Evolutionary conservation across 1,139 yeast species (phyloP), one percentile per base, ranked within the genome.

Genomic region (Protomyces inouyei): DNA sequence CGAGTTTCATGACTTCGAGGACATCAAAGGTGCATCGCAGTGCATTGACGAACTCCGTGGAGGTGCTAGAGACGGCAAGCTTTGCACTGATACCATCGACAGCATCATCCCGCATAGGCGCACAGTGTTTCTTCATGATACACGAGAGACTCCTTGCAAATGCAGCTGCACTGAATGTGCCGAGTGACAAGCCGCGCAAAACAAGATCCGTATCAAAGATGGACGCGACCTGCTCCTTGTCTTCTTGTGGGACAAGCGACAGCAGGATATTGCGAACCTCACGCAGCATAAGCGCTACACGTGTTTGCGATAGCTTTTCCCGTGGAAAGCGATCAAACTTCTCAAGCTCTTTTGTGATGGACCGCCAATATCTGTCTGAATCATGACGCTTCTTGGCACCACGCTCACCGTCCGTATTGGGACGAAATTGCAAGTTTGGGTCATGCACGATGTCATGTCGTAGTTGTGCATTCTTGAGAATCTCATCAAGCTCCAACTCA

Each of bases 41-140:
- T 1, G 96, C 97, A 61, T 85, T 89, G 53, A 89, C 88, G 60
- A 91, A 77, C 66, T 81, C 80, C 2, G 45, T 18, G 16, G 59
- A 37, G 6, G 64, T 36, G 18, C 28, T 35, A 16, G 79, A 73
- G 12, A 85, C 83, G 23, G 85, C 81, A 68, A 79, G 77, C 38
- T 79, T 78, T n/a, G 76, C 73, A 68, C 83, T 83, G 95, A 92
- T 89, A 71, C 86, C 88, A 71, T 86, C 88, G 53, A 91, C 96
- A 90, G 95, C 87, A 57, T 83, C 79, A 75, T 90, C 97, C 71
- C 98, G 82, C 96, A 90, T 90, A 67, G 98, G 98, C 10, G 97
- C 97, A 77, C 97, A 91, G 74, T 87, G 95, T 65, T 84, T 81
- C 75, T 88, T 87, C 76, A 89, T 85, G 45, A 87, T 85, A 37